Base-by-base conservation (phyloP, 2,329 filamentous ascomycete genomes). In the Pyricularia pennisetigena region DNA sequence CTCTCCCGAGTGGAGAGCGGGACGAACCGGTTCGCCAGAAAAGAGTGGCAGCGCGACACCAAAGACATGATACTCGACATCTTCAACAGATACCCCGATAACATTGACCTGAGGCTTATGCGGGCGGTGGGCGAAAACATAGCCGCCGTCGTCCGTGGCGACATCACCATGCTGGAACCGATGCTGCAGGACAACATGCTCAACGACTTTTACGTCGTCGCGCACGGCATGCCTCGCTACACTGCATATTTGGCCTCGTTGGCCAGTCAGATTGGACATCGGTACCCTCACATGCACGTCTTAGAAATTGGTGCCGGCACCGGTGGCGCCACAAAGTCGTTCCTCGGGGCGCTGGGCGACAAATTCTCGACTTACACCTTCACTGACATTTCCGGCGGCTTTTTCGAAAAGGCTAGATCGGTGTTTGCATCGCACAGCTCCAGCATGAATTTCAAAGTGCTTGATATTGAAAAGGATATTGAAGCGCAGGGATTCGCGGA, bases 321-420 rank as follows among this genome's bases (percentile, higher is more conserved):
- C 1, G 80, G 79, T 2, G 75, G 74, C 5, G 73, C 77, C 2
- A 81, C 78, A 0, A 71, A 73, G 12, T 30, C 26, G 0, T 71
- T 81, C 14, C 69, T 81, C 5, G 67, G 71, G 2, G 57, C 65
- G 6, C 69, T 80, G 23, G 73, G 72, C 2, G 5, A 68, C 41
- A 4, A 72, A 41, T 75, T 75, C 68, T 29, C 64, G 4, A 66
- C 66, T 20, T 72, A 72, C 68, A 70, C 69, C 67, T 67, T 32
- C 71, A 82, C 81, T 0, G 80, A 82, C 67, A 75, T 80, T 10
- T 77, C 77, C 0, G 65, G 75, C 7, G 74, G 73, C n/a, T 79
- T 79, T 72, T 80, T 82, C 62, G 75, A 77, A 16, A 69, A 74
- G 1, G 79, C 78, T 0, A 69, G 73, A 64, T 70, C 74, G n/a